A percentile compares a stretch with the other conserved stretches of the same genome.
These are phyloP conservation scores for Ophiobolus disseminans DNA, from an alignment of 2,329 filamentous ascomycete species.

Conservation along the genomic window DNA sequence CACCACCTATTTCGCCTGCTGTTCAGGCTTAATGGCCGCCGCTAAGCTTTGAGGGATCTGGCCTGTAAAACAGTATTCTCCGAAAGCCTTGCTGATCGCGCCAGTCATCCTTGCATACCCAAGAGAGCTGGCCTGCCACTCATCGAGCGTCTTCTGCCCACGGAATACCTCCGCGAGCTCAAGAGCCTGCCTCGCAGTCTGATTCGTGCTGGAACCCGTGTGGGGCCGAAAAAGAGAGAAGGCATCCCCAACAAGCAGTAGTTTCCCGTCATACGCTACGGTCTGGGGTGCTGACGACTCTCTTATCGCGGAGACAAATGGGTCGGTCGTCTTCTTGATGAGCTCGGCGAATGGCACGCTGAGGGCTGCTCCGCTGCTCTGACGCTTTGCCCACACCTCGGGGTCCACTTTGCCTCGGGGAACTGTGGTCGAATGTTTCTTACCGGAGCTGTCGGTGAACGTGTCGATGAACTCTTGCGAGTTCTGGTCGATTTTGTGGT, in stretches of 20 bases:
- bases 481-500: not conserved
- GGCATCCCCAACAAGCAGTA: not conserved
- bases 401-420: not conserved
- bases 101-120: too few species aligned
- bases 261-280: not conserved
- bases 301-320: not conserved
- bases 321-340: not conserved
- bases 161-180: too few species aligned
- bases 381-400: not conserved
- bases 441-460: slow-evolving; percentile 1
- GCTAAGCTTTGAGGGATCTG: too few species aligned
- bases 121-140: too few species aligned
- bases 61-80: too few species aligned
- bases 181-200: not conserved
- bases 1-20: too few species aligned
- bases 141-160: too few species aligned
- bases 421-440: not conserved
- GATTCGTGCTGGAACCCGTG: not conserved
- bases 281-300: not conserved
- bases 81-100: too few species aligned
- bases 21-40: too few species aligned
- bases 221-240: not conserved
- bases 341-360: not conserved
- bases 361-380: not conserved
- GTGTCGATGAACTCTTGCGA: not conserved